phyloP scores from a whole-genome alignment of 225 moss, liverwort and hornwort species.

The Physcomitrellopsis africana region DNA sequence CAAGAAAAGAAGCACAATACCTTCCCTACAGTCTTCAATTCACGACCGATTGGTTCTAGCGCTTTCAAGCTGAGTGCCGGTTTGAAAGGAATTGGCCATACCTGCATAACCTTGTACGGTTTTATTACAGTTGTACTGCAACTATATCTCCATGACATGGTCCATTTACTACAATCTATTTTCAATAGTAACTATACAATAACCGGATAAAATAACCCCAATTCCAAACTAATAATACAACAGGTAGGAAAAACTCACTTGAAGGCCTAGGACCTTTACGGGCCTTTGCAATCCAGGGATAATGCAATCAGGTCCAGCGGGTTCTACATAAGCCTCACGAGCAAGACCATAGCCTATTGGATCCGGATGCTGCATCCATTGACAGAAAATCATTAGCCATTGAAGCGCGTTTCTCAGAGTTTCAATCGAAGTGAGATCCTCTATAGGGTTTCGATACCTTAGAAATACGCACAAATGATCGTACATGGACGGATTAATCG shows the following conservation, averaged over 20 bases:
- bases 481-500: neutral
- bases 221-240: neutral
- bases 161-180: neutral
- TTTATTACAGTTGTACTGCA: constrained; percentile 16
- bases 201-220: neutral
- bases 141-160: neutral
- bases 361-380: constrained; percentile 84
- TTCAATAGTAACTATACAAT: constrained; percentile 1
- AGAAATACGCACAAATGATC: neutral
- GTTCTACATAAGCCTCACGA: constrained; percentile 90
- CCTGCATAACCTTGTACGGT: constrained; percentile 46
- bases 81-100: constrained; percentile 85
- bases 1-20: constrained; percentile 41
- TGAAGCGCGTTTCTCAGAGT: neutral
- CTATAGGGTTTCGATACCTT: neutral
- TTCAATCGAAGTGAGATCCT: neutral
- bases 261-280: constrained; percentile 68
- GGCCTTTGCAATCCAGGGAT: constrained; percentile 89
- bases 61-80: constrained; percentile 60
- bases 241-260: constrained; percentile 54
- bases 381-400: constrained; percentile 1
- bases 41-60: constrained; percentile 90
- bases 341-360: constrained; percentile 96
- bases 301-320: constrained; percentile 97
- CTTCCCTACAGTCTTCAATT: constrained; percentile 90